A percentile compares a stretch with the other conserved stretches of the same genome.
Evolutionary conservation across 768 basidiomycete genomes (phyloP).

Genomic region (Krasilnikovozyma curviuscula): DNA sequence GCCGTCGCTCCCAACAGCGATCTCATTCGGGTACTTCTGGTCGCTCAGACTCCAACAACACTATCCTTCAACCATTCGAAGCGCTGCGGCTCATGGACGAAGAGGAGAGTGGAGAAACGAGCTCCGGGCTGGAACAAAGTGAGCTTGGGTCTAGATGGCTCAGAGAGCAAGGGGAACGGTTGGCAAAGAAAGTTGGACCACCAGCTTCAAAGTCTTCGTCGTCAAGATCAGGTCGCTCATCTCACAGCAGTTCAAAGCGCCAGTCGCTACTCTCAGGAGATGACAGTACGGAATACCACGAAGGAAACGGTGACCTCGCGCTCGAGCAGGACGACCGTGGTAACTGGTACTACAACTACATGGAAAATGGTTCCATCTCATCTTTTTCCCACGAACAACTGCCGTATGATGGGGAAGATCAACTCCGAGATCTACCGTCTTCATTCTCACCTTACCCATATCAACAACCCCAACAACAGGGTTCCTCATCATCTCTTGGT

Average conservation of each 20-base stretch:
- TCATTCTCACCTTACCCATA: not conserved
- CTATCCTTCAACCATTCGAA: too few relatives aligned
- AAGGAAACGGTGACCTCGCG: constrained; percentile 47
- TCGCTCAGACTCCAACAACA: too few relatives aligned
- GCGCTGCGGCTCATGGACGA: too few relatives aligned
- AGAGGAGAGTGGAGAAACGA: too few relatives aligned
- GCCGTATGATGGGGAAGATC: not conserved
- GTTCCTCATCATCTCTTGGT: not conserved
- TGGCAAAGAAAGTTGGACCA: not conserved
- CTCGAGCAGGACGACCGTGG: constrained; percentile 48
- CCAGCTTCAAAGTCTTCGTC: not conserved
- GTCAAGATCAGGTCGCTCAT: not conserved
- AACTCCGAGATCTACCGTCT: not conserved
- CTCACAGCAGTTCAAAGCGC: not conserved
- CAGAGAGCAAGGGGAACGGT: constrained; percentile 39
- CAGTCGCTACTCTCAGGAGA: not conserved
- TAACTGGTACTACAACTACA: constrained; percentile 59
- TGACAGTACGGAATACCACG: too few relatives aligned
- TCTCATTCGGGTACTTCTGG: too few relatives aligned
- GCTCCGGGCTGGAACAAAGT: constrained; percentile 25
- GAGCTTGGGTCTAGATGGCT: constrained; percentile 66
- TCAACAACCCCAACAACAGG: not conserved
- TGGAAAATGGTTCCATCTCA: constrained; percentile 15
- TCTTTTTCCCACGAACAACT: not conserved
- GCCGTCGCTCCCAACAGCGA: too few relatives aligned